Base-by-base conservation (phyloP, 2,329 filamentous ascomycete species). In the Zymoseptoria passerinii region DNA sequence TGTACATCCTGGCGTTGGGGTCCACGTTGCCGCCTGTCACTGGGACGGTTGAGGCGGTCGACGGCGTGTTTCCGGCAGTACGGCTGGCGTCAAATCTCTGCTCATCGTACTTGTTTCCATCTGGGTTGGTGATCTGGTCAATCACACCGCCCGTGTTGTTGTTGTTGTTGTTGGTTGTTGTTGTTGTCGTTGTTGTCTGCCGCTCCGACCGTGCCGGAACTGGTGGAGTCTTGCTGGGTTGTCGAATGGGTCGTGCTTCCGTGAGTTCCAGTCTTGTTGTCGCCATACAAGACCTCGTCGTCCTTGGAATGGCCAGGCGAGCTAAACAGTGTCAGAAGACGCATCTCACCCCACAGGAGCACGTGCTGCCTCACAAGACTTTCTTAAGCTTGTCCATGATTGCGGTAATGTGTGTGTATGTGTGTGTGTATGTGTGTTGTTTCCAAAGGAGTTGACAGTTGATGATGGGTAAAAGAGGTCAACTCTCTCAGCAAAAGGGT, bases 361-460 rank as follows among this genome's bases (percentile, higher is more conserved):
- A 50, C 48, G 20, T 13, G 55, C 28, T 18, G 20, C 65, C 74
- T 63, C 64, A 76, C 74, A 78, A 66, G 55, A 77, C 67, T 63
- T 70, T 72, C 72, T 77, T 77, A 57, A 78, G 65, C 68, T 76
- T 76, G 58, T 77, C 71, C 76, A 78, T 78, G 49, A 20, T 60
- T 57, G 23, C 56, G 56, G 10, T 28, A 4, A n/a, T 18, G 28
- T 18, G 9, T 50, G 48, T n/a, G 18, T 13, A 3, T 19, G 18
- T 50, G 40, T 48, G 10, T 48, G 18, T 48, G 40, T 13, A 18
- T n/a, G 13, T 20, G 5, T 50, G 48, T 50, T 10, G 49, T 23
- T 23, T 23, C 8, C 7, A 18, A 50, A 50, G 4, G 10, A 40
- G 35, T 44, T 44, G 35, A 16, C n/a, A 0, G 35, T 40, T 7